Base-by-base conservation (phyloP, 768 basidiomycete species). In the Serendipita vermifera region DNA sequence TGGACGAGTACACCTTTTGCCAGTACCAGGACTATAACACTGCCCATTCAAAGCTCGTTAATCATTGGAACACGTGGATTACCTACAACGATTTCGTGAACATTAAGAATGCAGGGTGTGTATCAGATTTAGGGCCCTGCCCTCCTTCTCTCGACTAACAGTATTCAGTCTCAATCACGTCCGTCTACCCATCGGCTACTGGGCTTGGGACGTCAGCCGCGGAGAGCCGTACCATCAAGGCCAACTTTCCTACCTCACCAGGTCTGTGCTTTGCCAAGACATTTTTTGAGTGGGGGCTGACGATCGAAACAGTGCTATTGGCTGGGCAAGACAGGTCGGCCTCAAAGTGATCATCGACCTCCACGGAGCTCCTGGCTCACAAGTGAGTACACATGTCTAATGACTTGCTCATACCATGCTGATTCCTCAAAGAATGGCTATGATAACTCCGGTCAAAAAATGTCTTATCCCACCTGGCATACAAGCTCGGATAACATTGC, bases 281-380 rank as follows among this genome's bases (percentile, higher is more conserved):
- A 74, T 27, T 68, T 77, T 5, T 78, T 75, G 76, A 38, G 60
- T 3, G 63, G 73, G 27, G 71, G 78, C 53, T 62, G 70, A 2
- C 66, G 65, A 3, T 72, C 77, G 15, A 73, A 80, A 53, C 69
- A 70, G 33, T 56, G 57, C 61, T 24, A 48, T 62, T 29, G 24
- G 57, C 63, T 90, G 87, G 81, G 90, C 91, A 1, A 68, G 69
- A 40, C 73, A 74, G 24, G 68, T 86, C 61, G 81, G 82, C 6
- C 66, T 97, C 41, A 92, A 91, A 62, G 70, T 93, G 29, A 82
- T 94, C 43, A 65, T 94, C 35, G 91, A 92, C 70, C 75, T 87
- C 1, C 79, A 80, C 58, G 77, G 75, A 3, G 87, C 79, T 29
- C 87, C 90, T 1, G 90, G 90, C 14, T 85, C 83, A 65, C 86